Base-by-base conservation (phyloP, 306 rosid species). In the Alnus rubra region DNA sequence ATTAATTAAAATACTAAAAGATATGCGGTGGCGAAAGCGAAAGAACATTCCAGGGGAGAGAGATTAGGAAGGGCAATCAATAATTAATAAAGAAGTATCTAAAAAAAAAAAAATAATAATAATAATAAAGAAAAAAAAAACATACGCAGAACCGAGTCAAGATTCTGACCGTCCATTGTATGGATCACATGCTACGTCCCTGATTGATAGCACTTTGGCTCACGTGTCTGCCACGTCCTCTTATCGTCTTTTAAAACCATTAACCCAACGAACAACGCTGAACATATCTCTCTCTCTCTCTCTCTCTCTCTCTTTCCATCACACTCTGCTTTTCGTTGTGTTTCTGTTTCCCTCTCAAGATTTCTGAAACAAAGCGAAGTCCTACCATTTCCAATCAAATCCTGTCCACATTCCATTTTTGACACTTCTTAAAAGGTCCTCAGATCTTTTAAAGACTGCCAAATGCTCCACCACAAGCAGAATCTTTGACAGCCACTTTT, bases 11-110 rank as follows among this genome's bases (percentile, higher is more conserved):
- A 42, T 39, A 9, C 6, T 18, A 33, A 16, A 68, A 68, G 49
- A 18, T 9, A 68, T 44, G 72, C 49, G 58, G 75, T 47, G 48
- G 52, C 23, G 5, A 31, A 50, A 30, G 12, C 19, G 35, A n/a
- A 69, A 78, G 90, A 89, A 90, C 91, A 89, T 89, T 89, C 89
- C 85, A 82, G 86, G 80, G 74, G 78, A 45, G 82, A 85, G 71
- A 74, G 39, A 59, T 45, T 19, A 42, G 74, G 71, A n/a, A 67
- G 15, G 18, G 64, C 16, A 51, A 65, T 59, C 55, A 42, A 42
- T 42, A 42, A 3, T 39, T 39, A 42, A 42, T 42, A 5, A 78
- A 73, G 23, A 11, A 75, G 80, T 75, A 49, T 23, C 28, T 23
- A 0, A 23, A 23, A 23, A 23, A 23, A 23, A 82, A 78, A 15